Evolutionary conservation across 305 asterid genomes (phyloP).

Genomic region (Fraxinus sp.): DNA sequence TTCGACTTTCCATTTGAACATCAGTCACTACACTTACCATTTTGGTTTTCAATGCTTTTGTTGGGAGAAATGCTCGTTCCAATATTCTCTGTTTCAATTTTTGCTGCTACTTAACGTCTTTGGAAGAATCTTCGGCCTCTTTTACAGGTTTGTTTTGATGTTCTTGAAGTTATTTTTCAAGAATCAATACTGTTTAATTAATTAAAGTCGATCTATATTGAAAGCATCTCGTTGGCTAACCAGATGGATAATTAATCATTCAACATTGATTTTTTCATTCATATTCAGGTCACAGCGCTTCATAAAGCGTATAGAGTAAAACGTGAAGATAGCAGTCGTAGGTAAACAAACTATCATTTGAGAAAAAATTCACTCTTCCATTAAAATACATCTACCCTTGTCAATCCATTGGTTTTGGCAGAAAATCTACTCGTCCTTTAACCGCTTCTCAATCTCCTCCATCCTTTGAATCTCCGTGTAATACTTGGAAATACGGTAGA

Average conservation of each 20-base stretch:
- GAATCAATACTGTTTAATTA: not conserved
- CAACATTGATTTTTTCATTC: not conserved
- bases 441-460: slow-evolving; percentile 82
- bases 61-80: not conserved
- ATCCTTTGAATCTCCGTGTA: slow-evolving; percentile 62
- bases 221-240: not conserved
- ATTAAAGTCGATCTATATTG: too few relatives aligned
- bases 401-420: not conserved
- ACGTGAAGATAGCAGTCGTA: not conserved
- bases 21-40: not conserved
- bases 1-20: not conserved
- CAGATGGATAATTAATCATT: not conserved
- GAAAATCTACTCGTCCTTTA: slow-evolving; percentile 60
- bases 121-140: not conserved
- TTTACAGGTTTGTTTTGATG: not conserved
- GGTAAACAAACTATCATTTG: not conserved
- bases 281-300: not conserved
- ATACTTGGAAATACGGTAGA: slow-evolving; percentile 73
- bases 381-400: not conserved
- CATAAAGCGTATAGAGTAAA: not conserved
- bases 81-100: not conserved
- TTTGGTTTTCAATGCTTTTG: not conserved
- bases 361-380: not conserved
- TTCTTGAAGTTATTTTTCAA: not conserved
- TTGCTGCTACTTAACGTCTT: not conserved